Evolutionary conservation across 1,284 basidiomycete species (phyloP).

Genomic region (Marasmius fiardii): DNA sequence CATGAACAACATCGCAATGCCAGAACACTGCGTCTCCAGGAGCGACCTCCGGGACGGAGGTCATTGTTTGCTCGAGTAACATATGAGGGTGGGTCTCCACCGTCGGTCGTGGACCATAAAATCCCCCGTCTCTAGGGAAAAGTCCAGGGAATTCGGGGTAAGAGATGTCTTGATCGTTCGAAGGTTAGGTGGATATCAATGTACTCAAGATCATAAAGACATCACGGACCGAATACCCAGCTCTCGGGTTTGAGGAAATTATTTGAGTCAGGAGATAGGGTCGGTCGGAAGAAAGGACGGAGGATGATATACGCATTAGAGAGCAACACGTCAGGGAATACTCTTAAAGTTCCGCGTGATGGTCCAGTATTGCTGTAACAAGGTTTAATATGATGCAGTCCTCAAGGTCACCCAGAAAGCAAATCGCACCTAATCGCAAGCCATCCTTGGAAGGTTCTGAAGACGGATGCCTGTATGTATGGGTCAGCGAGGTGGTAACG

Average conservation of each 20-base stretch:
- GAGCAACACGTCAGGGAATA: constrained; percentile 74
- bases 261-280: constrained; percentile 34
- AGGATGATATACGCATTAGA: constrained; percentile 81
- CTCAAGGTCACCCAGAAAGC: neutral
- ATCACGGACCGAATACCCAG: constrained; percentile 64
- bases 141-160: constrained; percentile 62
- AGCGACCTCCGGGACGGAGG: constrained; percentile 66
- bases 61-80: constrained; percentile 68
- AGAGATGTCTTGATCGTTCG: constrained; percentile 41
- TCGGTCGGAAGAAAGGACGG: constrained; percentile 76
- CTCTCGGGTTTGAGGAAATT: constrained; percentile 54
- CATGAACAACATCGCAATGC: constrained; percentile 83
- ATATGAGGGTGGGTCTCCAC: constrained; percentile 64
- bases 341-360: constrained; percentile 73
- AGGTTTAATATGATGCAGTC: constrained; percentile 7
- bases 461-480: constrained; percentile 53
- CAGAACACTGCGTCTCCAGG: constrained; percentile 88
- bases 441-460: constrained; percentile 84
- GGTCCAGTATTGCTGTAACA: constrained; percentile 61
- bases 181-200: neutral
- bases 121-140: constrained; percentile 37
- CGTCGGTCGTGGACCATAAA: constrained; percentile 50
- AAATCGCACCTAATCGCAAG: constrained; percentile 54
- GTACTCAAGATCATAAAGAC: too few relatives aligned
- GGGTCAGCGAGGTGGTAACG: neutral